Evolutionary conservation across 164 flowering plant genomes (phyloP), one percentile per base, ranked within the genome.

Genomic region (Euptelea pleiosperma): DNA sequence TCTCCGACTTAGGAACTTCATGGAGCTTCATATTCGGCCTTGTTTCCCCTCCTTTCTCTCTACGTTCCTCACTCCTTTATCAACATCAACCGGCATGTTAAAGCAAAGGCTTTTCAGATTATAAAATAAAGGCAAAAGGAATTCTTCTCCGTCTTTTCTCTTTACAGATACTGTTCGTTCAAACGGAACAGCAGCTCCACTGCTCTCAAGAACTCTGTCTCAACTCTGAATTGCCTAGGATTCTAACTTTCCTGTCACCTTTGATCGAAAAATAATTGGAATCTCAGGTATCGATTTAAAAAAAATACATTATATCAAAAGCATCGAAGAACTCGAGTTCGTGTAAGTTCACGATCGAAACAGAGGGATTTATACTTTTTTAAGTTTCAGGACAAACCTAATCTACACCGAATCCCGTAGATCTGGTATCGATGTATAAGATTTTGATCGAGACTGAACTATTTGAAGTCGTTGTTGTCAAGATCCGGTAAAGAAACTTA

Each of bases 11-110:
- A 15, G 71, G 28, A 50, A 52, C 54, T 36, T 61, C 72, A 40
- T 55, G 18, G 14, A 6, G 55, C 74, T 74, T 83, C 73, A 69
- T 57, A 45, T 57, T 65, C 66, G 65, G 61, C 73, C 64, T 47
- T 45, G 16, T 31, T 55, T 52, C 43, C 40, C 41, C 39, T 57
- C 11, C 25, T 50, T 53, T 39, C 48, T 72, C 57, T 56, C 37
- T 49, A 58, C 70, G 68, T 70, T 64, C 69, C 61, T 57, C 62
- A 48, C 64, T 44, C 53, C 60, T 58, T 70, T 68, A 71, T 71
- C 49, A 52, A 66, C 55, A 35, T 68, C 65, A 70, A 70, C 36
- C 72, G 57, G 80, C 88, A 85, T 77, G 60, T 79, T 75, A 77
- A 76, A 75, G 66, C 55, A 26, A 61, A 35, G 21, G 22, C 48